Conservation (phyloP, 2,329 filamentous ascomycete species). For the Aspergillaceae sp. region DNA sequence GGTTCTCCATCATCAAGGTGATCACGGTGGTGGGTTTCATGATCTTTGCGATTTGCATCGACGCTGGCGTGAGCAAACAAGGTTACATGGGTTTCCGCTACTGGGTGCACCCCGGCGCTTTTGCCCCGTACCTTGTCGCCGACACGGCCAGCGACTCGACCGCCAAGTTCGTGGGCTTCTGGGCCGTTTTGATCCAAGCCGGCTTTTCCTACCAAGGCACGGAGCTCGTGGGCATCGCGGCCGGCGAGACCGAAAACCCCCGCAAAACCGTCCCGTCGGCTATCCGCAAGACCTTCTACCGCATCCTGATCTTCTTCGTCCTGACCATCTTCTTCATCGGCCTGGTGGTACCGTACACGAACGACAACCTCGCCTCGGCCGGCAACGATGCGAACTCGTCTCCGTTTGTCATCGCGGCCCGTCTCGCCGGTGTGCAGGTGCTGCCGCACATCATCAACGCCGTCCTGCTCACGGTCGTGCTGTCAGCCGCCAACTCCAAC, state of each 20-base stretch:
- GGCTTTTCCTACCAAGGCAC: constrained; percentile 47
- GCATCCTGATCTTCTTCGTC: constrained; percentile 55
- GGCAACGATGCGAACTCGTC: constrained; percentile 27
- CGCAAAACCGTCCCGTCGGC: constrained; percentile 63
- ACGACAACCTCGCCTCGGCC: constrained; percentile 47
- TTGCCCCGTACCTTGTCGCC: constrained; percentile 50
- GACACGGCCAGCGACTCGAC: constrained; percentile 18
- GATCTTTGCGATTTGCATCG: constrained; percentile 68
- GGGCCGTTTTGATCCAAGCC: constrained; percentile 39
- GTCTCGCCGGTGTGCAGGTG: constrained; percentile 28
- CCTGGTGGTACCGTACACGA: constrained; percentile 55
- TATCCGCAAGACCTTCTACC: constrained; percentile 66
- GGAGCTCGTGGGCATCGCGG: constrained; percentile 69
- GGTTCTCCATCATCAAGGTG: constrained; percentile 69
- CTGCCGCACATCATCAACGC: constrained; percentile 36
- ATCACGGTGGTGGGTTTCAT: constrained; percentile 66
- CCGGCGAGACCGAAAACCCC: constrained; percentile 66
- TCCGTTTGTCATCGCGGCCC: constrained; percentile 38
- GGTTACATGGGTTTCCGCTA: constrained; percentile 66
- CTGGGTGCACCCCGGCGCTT: constrained; percentile 61
- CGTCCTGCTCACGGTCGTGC: constrained; percentile 35
- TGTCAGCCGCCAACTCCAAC: constrained; percentile 37
- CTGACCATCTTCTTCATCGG: constrained; percentile 55
- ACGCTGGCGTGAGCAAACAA: constrained; percentile 59
- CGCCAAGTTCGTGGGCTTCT: constrained; percentile 58